These are phyloP conservation scores for Cryptosporidium sp. DNA, from an alignment of 169 alveolate species.

Conservation along the genomic window DNA sequence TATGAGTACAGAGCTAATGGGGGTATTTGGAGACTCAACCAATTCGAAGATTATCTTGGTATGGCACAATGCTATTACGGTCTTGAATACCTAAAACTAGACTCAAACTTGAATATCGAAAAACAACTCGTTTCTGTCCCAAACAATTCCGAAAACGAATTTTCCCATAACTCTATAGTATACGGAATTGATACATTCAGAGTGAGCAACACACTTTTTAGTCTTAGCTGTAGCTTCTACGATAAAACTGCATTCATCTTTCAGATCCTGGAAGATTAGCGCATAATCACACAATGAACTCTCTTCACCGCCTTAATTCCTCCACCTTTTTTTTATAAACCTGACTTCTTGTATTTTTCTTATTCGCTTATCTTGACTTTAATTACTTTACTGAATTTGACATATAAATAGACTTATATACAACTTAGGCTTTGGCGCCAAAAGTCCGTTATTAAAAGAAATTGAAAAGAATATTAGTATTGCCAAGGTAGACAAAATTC, in stretches of 20 bases:
- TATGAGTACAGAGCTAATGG: conserved; percentile 24
- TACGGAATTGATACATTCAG: conserved; percentile 49
- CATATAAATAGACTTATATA: neutral
- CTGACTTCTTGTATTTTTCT: neutral
- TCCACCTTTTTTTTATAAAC: neutral
- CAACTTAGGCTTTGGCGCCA: conserved; percentile 15
- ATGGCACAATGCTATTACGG: conserved; percentile 60
- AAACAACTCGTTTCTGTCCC: conserved; percentile 1
- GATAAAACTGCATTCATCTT: conserved; percentile 34
- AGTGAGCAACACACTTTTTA: conserved; percentile 1
- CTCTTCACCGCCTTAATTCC: neutral
- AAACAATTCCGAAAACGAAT: neutral
- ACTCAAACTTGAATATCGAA: neutral
- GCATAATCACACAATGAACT: neutral
- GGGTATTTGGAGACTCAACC: conserved; percentile 67
- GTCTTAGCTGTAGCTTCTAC: conserved; percentile 57
- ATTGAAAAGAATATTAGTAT: neutral
- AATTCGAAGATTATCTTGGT: conserved; percentile 29
- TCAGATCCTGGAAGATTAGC: neutral
- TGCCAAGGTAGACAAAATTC: neutral
- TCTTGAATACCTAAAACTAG: conserved; percentile 1
- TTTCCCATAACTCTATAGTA: conserved; percentile 33
- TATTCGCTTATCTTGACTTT: neutral
- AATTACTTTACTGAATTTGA: too few species aligned
- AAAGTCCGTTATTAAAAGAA: neutral